Evolutionary conservation across 495 filamentous ascomycete genomes (phyloP), one percentile per base, ranked within the genome.

Genomic region (Penicillium lagena): DNA sequence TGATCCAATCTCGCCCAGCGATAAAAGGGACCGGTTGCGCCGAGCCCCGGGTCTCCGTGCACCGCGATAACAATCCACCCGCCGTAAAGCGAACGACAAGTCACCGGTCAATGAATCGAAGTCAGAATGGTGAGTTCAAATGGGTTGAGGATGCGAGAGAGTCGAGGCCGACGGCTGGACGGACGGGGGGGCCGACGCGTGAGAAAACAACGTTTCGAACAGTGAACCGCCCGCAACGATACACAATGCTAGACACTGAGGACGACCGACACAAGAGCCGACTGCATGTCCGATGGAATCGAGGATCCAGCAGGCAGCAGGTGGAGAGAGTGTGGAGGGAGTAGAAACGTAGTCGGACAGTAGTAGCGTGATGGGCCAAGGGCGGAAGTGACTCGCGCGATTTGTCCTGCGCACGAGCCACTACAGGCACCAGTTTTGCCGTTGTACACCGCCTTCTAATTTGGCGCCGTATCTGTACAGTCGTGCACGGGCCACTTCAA

Each of bases 301-400:
- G 15, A 31, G 29, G 17, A 36, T 12, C 13, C 43, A 29, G 42
- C 35, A 30, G 45, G 41, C 32, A 45, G 49, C 49, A 43, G 36
- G 41, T 14, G 10, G 37, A 35, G 47, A 31, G 42, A n/a, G 49
- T 17, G 34, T 22, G 48, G 40, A 35, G 43, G 37, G 43, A 40
- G 47, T 36, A 37, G 34, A 41, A 44, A 39, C 39, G 17, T 34
- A 40, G 27, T 28, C 17, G 37, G 22, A 31, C 33, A 42, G 47
- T 35, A 33, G 31, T 29, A 35, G 38, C 49, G 55, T 51, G 49
- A 46, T 46, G 42, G 49, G 35, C 49, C 49, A 43, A 47, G 43
- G 51, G 54, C 51, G 54, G 54, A 57, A 54, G 40, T 48, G 55
- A 55, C 52, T 55, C 52, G 49, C 51, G 38, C 49, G 41, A 33